A percentile compares a stretch with the other conserved stretches of the same genome.
These are phyloP conservation scores for Sphaerulina vaccinii DNA, from an alignment of 2,329 filamentous ascomycete genomes.

Conservation along the genomic window DNA sequence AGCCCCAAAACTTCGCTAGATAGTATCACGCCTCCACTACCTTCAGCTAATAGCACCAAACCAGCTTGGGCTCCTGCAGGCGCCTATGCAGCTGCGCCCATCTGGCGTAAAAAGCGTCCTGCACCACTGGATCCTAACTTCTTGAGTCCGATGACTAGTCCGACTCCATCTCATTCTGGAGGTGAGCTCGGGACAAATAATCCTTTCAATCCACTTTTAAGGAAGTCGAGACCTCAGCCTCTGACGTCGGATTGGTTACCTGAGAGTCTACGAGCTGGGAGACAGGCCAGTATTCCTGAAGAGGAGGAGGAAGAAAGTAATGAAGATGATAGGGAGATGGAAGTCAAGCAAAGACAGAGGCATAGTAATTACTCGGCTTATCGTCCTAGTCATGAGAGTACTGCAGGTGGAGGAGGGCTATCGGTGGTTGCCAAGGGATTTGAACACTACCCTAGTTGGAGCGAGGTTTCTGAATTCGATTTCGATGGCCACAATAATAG, in stretches of 20 bases:
- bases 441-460: too few species aligned
- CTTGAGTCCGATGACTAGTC: background rate
- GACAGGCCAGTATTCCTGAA: background rate
- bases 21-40: background rate
- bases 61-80: slow-evolving; percentile 7
- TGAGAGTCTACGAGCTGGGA: slow-evolving; percentile 5
- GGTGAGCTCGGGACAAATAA: background rate
- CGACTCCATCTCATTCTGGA: background rate
- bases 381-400: too few species aligned
- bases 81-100: slow-evolving; percentile 4
- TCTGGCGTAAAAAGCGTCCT: slow-evolving; percentile 10
- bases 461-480: too few species aligned
- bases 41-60: background rate
- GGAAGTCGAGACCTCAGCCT: background rate
- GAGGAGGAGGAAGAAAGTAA: background rate
- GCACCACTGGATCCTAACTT: slow-evolving; percentile 1
- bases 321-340: background rate
- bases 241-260: slow-evolving; percentile 4
- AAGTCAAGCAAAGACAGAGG: too few species aligned
- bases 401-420: too few species aligned
- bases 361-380: too few species aligned
- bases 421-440: too few species aligned
- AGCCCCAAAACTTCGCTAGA: background rate
- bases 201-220: background rate
- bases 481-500: too few species aligned